phyloP scores from a whole-genome alignment of 169 alveolate genomes.

The Plasmodium gallinaceum region DNA sequence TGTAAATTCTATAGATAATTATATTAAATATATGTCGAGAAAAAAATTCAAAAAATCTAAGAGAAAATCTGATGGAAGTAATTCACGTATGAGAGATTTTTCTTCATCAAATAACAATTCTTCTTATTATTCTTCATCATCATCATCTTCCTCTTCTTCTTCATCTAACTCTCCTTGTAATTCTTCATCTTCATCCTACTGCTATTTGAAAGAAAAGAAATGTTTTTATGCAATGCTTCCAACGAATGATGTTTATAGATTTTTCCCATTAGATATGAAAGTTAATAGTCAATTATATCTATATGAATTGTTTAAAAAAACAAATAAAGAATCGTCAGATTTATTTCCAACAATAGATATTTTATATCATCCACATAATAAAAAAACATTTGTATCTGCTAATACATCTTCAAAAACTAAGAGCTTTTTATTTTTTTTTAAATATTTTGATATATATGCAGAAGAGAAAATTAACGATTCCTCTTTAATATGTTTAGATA shows the following conservation, averaged over 20 bases:
- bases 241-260: slow-evolving; percentile 42
- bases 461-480: slow-evolving; percentile 50
- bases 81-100: neutral
- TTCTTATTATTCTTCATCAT: slow-evolving; percentile 4
- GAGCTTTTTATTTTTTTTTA: slow-evolving; percentile 33
- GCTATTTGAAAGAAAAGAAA: slow-evolving; percentile 29
- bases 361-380: slow-evolving; percentile 56
- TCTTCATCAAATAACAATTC: slow-evolving; percentile 15
- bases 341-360: slow-evolving; percentile 70
- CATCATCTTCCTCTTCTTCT: slow-evolving; percentile 8
- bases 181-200: slow-evolving; percentile 44
- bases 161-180: slow-evolving; percentile 16
- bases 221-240: slow-evolving; percentile 52
- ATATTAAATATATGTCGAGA: slow-evolving; percentile 49
- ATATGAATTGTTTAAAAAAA: slow-evolving; percentile 52
- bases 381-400: slow-evolving; percentile 19
- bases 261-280: slow-evolving; percentile 52
- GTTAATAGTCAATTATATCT: slow-evolving; percentile 27
- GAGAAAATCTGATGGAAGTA: neutral
- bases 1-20: slow-evolving; percentile 41
- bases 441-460: slow-evolving; percentile 72
- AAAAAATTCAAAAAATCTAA: slow-evolving; percentile 11
- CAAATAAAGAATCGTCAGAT: slow-evolving; percentile 62
- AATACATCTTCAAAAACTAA: slow-evolving; percentile 18
- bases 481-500: slow-evolving; percentile 46